These are phyloP conservation scores for Polymyxa betae DNA, from an alignment of 208 protist species.

Conservation along the genomic window DNA sequence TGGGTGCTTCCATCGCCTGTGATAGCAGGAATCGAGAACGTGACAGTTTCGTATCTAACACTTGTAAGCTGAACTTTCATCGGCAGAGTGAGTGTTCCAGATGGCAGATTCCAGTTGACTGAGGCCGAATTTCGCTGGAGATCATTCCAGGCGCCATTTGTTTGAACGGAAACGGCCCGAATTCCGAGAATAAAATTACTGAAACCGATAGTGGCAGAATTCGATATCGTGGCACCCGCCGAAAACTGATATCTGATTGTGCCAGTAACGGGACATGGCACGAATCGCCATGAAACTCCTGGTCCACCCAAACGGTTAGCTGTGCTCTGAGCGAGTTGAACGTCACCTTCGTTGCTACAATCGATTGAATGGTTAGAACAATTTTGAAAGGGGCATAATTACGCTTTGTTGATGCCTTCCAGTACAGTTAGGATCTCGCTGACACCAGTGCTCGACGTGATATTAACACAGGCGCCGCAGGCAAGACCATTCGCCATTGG, in stretches of 20 bases:
- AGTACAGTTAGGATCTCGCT: not conserved
- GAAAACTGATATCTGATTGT: constrained; percentile 42
- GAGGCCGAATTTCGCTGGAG: constrained; percentile 7
- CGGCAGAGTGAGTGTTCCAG: not conserved
- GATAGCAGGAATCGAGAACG: not conserved
- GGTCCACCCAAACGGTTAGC: not conserved
- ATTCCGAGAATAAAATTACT: constrained; percentile 7
- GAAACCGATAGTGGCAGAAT: constrained; percentile 1
- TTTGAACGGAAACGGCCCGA: not conserved
- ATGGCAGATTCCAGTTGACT: constrained; percentile 42
- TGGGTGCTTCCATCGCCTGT: not conserved
- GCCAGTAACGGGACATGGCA: constrained; percentile 7
- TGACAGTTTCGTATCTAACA: not conserved
- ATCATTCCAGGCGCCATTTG: not conserved
- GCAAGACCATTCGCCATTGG: not conserved
- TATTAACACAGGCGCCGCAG: constrained; percentile 34
- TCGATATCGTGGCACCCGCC: constrained; percentile 16
- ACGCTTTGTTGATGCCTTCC: constrained; percentile 21
- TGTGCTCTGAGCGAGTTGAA: not conserved
- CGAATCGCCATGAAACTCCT: not conserved
- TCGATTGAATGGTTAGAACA: not conserved
- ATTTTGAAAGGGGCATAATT: not conserved
- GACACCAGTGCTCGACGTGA: constrained; percentile 1
- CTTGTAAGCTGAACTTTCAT: not conserved
- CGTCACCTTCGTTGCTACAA: not conserved